These are phyloP conservation scores for Jacaranda copaia DNA, from an alignment of 257 asterid species.

Conservation along the genomic window DNA sequence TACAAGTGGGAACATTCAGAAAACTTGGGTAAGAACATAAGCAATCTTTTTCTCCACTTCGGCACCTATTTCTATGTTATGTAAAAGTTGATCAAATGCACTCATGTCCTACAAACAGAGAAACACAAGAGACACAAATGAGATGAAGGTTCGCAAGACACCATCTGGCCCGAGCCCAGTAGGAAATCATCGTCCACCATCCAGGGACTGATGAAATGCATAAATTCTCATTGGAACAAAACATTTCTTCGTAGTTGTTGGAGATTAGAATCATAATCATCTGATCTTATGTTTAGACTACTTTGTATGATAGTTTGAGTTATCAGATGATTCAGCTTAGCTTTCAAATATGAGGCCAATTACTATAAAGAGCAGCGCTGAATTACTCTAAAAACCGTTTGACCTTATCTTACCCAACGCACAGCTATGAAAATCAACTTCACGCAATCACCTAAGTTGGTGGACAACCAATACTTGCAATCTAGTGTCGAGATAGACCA, in stretches of 20 bases:
- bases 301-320: slow-evolving; percentile 26
- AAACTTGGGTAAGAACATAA: slow-evolving; percentile 47
- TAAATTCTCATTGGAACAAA: slow-evolving; percentile 25
- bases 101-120: slow-evolving; percentile 32
- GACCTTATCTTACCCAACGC: slow-evolving; percentile 1
- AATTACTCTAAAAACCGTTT: slow-evolving; percentile 19
- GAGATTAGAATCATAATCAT: slow-evolving; percentile 36
- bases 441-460: slow-evolving; percentile 20
- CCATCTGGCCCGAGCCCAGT: slow-evolving; percentile 78
- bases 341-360: slow-evolving; percentile 5
- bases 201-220: slow-evolving; percentile 45
- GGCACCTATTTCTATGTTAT: slow-evolving; percentile 8
- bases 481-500: slow-evolving; percentile 1
- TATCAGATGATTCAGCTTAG: slow-evolving; percentile 29
- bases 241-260: slow-evolving; percentile 36
- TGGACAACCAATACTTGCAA: slow-evolving; percentile 9
- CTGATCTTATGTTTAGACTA: slow-evolving; percentile 16
- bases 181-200: slow-evolving; percentile 71
- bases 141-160: slow-evolving; percentile 48
- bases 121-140: slow-evolving; percentile 44
- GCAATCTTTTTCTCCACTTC: background rate
- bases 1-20: slow-evolving; percentile 38
- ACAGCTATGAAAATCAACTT: slow-evolving; percentile 22
- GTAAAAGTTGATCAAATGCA: slow-evolving; percentile 6
- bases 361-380: slow-evolving; percentile 22